Evolutionary conservation across 495 filamentous ascomycete species (phyloP).

Genomic region (Cercophora scortea): DNA sequence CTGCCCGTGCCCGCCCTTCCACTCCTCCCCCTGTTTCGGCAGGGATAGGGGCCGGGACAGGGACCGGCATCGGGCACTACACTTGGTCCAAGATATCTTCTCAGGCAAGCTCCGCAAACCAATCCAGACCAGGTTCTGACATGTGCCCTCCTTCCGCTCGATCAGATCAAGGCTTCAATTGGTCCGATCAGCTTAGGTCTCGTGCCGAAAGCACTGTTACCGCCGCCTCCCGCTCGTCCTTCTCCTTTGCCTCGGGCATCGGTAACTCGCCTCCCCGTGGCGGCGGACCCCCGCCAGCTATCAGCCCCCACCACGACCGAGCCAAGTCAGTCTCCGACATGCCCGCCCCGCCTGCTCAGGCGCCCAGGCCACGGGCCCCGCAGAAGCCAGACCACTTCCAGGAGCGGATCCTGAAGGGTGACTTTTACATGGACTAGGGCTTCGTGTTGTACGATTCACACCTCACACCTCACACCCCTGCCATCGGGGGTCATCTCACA

Average conservation of each 20-base stretch:
- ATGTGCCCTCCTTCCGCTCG: slow-evolving; percentile 37
- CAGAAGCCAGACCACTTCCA: slow-evolving; percentile 82
- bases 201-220: slow-evolving; percentile 79
- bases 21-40: slow-evolving; percentile 13
- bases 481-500: too few relatives aligned
- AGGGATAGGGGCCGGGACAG: neutral
- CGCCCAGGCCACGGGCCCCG: slow-evolving; percentile 33
- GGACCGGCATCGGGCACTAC: slow-evolving; percentile 12
- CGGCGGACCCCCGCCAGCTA: slow-evolving; percentile 16
- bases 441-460: neutral
- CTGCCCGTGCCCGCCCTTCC: slow-evolving; percentile 13
- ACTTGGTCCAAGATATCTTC: slow-evolving; percentile 23
- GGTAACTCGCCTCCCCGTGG: slow-evolving; percentile 22
- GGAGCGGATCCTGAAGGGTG: slow-evolving; percentile 92
- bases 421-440: slow-evolving; percentile 91
- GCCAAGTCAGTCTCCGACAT: slow-evolving; percentile 63
- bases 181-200: slow-evolving; percentile 86
- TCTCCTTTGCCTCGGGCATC: slow-evolving; percentile 30
- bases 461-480: too few relatives aligned
- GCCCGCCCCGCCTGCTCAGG: slow-evolving; percentile 49
- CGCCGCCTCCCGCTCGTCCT: slow-evolving; percentile 38
- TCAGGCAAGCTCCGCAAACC: slow-evolving; percentile 47
- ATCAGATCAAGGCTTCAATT: slow-evolving; percentile 85
- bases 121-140: slow-evolving; percentile 54
- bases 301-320: slow-evolving; percentile 53